Conservation (phyloP, 495 filamentous ascomycete species). For the Arthonia radiata region DNA sequence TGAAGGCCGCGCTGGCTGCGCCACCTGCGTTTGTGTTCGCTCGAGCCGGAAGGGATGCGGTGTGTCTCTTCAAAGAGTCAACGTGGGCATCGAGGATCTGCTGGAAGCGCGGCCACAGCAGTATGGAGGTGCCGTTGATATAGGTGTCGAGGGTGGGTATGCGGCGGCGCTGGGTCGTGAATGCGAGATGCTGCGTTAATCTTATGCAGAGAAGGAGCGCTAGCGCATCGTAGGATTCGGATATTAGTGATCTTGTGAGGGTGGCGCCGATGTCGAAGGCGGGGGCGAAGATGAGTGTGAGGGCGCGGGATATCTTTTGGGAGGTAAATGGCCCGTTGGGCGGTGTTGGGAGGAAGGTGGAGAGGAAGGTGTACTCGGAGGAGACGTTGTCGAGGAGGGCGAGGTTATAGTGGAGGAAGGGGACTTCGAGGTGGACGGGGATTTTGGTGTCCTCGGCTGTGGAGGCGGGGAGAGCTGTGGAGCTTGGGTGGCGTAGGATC, state of each 20-base stretch:
- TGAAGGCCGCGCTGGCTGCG: constrained; percentile 27
- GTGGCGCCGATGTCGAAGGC: constrained; percentile 57
- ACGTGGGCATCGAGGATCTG: constrained; percentile 79
- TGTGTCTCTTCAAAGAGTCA: constrained; percentile 47
- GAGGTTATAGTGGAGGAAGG: constrained; percentile 83
- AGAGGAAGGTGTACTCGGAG: constrained; percentile 86
- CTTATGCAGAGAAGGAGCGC: constrained; percentile 79
- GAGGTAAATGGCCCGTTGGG: constrained; percentile 25
- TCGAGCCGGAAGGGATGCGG: constrained; percentile 23
- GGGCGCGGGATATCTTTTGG: constrained; percentile 42
- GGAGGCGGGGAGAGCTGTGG: constrained; percentile 52
- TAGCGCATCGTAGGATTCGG: constrained; percentile 55
- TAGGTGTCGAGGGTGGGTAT: constrained; percentile 75
- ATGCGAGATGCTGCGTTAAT: constrained; percentile 76
- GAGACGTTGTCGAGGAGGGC: constrained; percentile 82
- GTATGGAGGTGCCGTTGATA: constrained; percentile 85
- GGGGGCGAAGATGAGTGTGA: constrained; percentile 60
- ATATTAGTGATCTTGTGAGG: constrained; percentile 52
- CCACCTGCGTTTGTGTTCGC: too few species aligned
- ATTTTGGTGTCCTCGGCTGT: constrained; percentile 69
- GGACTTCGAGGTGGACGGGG: constrained; percentile 65
- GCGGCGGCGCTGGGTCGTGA: constrained; percentile 75
- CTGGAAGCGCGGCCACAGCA: constrained; percentile 89
- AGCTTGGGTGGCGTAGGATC: constrained; percentile 40
- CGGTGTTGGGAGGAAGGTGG: constrained; percentile 71